Base-by-base conservation (phyloP, 2,329 filamentous ascomycete genomes). In the Neofusicoccum ribis region DNA sequence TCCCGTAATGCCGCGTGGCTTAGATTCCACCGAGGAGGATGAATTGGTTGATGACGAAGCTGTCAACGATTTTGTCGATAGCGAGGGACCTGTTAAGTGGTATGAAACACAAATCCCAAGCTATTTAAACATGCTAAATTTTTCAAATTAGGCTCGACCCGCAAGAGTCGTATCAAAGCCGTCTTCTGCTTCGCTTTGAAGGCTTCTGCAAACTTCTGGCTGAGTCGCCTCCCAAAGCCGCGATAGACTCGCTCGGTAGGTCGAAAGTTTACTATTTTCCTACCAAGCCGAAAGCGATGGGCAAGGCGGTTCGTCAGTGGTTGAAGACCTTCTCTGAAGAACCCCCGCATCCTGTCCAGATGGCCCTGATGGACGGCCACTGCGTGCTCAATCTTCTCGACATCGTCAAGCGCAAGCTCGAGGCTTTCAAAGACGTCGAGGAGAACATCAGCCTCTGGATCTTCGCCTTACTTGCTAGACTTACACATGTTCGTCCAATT, bases 391-490 rank as follows among this genome's bases (percentile, higher is more conserved):
- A 85, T 41, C 82, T 94, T 37, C 74, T 97, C 44, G 84, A 86
- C 44, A 78, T 85, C 31, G 81, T 93, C 61, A 75, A 77, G 9
- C 71, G 91, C n/a, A 86, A 90, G 60, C 83, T 90, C 62, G 84
- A 83, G 51, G 84, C 84, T 58, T 85, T 85, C n/a, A 78, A 82
- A 23, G 82, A 84, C 36, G 80, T 92, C 36, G 82, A 86, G 31
- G 84, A 86, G 70, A 85, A 88, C 54, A 88, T 91, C 4, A 93
- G 92, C 66, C 84, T 88, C 15, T 98, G 94, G 94, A 81, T 91
- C 3, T 97, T 93, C 93, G 88, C 90, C 0, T 77, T 97, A 65
- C 81, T 97, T 50, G 92, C 91, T 2, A 85, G 88, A 65, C 83
- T 94, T 66, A 89, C 91, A 0, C 90, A 91, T 41, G 80, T 87